A percentile compares a stretch with the other conserved stretches of the same genome.
These are phyloP conservation scores for Stephania yunnanensis DNA, from an alignment of 164 flowering plant genomes.

Conservation along the genomic window DNA sequence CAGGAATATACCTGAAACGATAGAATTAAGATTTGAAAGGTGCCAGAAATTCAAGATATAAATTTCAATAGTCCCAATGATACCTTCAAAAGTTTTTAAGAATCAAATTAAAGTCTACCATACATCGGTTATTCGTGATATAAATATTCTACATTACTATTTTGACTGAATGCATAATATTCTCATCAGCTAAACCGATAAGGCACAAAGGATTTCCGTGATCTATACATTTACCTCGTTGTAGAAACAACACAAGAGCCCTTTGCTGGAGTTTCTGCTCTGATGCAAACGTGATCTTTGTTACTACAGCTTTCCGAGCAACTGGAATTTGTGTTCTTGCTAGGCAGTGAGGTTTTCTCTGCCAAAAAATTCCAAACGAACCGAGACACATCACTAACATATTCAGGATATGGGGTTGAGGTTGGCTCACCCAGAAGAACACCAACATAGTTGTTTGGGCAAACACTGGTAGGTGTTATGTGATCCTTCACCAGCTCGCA, in stretches of 20 bases:
- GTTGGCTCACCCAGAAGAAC: conserved; percentile 70
- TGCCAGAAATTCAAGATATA: neutral
- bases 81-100: neutral
- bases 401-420: conserved; percentile 35
- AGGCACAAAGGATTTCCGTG: neutral
- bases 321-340: conserved; percentile 29
- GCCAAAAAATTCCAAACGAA: conserved; percentile 90
- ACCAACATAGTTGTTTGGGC: conserved; percentile 91
- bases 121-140: neutral
- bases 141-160: neutral
- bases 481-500: conserved; percentile 67
- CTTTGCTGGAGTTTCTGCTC: conserved; percentile 51
- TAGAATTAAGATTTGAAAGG: neutral
- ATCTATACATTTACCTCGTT: conserved; percentile 50
- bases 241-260: conserved; percentile 76
- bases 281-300: conserved; percentile 56
- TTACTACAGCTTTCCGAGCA: conserved; percentile 59
- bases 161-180: neutral
- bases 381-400: conserved; percentile 59
- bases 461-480: conserved; percentile 44
- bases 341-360: conserved; percentile 55
- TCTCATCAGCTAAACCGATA: neutral
- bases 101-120: neutral
- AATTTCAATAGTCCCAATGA: neutral
- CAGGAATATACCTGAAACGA: conserved; percentile 79